These are phyloP conservation scores for Dactylellina haptotyla DNA, from an alignment of 2,329 filamentous ascomycete species.

Conservation along the genomic window DNA sequence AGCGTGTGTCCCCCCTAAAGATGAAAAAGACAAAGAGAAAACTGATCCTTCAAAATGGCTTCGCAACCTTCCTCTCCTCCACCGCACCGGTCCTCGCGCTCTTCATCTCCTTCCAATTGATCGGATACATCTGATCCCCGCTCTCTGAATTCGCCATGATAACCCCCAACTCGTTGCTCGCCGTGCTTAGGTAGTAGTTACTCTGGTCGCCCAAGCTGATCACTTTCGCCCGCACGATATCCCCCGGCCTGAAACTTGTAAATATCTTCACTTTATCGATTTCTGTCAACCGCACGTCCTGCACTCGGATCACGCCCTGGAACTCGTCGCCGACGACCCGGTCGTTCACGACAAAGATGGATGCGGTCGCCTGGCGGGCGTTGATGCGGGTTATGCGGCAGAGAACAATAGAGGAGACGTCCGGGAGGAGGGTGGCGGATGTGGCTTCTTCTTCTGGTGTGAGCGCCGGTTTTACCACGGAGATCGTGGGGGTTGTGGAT, in stretches of 20 bases:
- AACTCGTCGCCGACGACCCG: slow-evolving; percentile 80
- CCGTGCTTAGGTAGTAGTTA: slow-evolving; percentile 94
- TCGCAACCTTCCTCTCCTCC: slow-evolving; percentile 91
- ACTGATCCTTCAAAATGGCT: slow-evolving; percentile 69
- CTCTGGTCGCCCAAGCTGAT: slow-evolving; percentile 87
- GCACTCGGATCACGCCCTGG: slow-evolving; percentile 83
- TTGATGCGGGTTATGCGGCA: slow-evolving; percentile 86
- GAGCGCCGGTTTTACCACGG: slow-evolving; percentile 70
- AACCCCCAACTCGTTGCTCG: slow-evolving; percentile 89
- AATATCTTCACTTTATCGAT: slow-evolving; percentile 93
- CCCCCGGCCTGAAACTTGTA: slow-evolving; percentile 90
- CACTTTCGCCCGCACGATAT: slow-evolving; percentile 87
- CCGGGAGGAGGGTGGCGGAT: slow-evolving; percentile 79
- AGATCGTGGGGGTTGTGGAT: slow-evolving; percentile 57
- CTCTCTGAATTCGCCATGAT: slow-evolving; percentile 82
- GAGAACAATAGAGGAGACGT: slow-evolving; percentile 81
- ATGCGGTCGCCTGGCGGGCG: slow-evolving; percentile 83
- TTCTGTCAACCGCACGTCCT: slow-evolving; percentile 94
- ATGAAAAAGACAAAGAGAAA: not conserved
- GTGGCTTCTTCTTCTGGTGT: slow-evolving; percentile 59
- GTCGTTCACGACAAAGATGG: slow-evolving; percentile 83
- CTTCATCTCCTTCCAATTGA: slow-evolving; percentile 94
- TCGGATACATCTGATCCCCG: slow-evolving; percentile 89
- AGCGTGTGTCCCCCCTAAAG: not conserved
- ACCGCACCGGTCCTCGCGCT: slow-evolving; percentile 80